phyloP scores from a whole-genome alignment of 441 rosid genomes.

The Gossypium gossypioides region DNA sequence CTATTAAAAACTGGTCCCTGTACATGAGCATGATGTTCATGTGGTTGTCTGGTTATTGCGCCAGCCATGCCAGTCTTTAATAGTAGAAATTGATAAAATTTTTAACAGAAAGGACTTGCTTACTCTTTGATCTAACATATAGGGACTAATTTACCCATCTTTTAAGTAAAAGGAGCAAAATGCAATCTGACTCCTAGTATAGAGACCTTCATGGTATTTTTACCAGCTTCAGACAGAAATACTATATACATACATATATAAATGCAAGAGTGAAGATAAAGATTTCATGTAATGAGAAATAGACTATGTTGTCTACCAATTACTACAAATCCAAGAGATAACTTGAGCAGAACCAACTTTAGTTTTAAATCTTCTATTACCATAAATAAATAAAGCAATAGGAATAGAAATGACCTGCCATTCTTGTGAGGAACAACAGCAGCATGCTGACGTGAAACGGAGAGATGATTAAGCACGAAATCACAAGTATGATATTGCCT shows the following conservation, averaged over 20 bases:
- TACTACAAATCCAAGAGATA: neutral
- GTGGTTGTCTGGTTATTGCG: no score
- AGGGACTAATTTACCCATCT: no score
- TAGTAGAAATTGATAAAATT: no score
- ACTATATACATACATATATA: neutral
- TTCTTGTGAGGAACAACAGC: slow-evolving; percentile 78
- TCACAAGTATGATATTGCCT: slow-evolving; percentile 76
- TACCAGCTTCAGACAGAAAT: neutral
- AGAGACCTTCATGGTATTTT: no score
- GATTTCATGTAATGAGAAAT: neutral
- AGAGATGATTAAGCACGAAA: slow-evolving; percentile 92
- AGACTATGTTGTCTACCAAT: neutral
- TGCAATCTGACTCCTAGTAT: no score
- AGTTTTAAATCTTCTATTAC: neutral
- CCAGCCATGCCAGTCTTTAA: no score
- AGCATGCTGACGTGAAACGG: slow-evolving; percentile 95
- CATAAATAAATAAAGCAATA: neutral
- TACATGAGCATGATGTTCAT: no score
- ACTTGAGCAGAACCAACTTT: neutral
- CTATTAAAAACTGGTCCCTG: no score
- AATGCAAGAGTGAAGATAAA: neutral
- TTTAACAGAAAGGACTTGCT: no score
- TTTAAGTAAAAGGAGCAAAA: no score
- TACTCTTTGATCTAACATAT: no score
- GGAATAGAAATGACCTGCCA: slow-evolving; percentile 41